These are phyloP conservation scores for Jatropha curcas DNA, from an alignment of 345 rosid genomes.

Conservation along the genomic window DNA sequence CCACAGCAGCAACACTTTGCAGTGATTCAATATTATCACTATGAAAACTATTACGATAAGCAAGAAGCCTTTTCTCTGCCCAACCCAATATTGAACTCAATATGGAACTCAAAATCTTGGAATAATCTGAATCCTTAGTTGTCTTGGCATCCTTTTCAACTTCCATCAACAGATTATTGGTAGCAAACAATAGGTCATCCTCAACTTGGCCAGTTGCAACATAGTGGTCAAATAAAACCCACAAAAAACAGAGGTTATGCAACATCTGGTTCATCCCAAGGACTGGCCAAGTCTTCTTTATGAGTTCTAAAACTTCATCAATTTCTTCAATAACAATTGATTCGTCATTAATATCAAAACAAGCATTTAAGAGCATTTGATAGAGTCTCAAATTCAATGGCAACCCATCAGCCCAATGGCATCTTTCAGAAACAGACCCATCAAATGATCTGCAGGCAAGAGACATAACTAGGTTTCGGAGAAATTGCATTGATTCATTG, in stretches of 20 bases:
- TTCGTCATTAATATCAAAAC: slow-evolving; percentile 74
- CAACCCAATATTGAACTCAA: slow-evolving; percentile 80
- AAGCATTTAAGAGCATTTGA: slow-evolving; percentile 78
- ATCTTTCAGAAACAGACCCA: slow-evolving; percentile 65
- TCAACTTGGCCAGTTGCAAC: slow-evolving; percentile 81
- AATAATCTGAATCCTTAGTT: slow-evolving; percentile 79
- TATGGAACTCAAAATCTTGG: slow-evolving; percentile 72
- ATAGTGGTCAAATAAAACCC: slow-evolving; percentile 87
- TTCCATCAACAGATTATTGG: slow-evolving; percentile 70
- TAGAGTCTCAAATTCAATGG: slow-evolving; percentile 86
- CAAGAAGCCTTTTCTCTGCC: slow-evolving; percentile 93
- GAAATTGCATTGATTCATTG: slow-evolving; percentile 86
- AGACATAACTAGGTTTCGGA: slow-evolving; percentile 72
- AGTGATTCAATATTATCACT: slow-evolving; percentile 64
- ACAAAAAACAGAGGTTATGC: slow-evolving; percentile 80
- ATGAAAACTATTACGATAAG: slow-evolving; percentile 86
- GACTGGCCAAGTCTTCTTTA: slow-evolving; percentile 91
- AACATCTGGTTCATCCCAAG: slow-evolving; percentile 85
- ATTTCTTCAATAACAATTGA: slow-evolving; percentile 79
- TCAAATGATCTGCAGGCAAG: slow-evolving; percentile 79
- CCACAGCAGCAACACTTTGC: slow-evolving; percentile 83
- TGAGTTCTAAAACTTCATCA: slow-evolving; percentile 89
- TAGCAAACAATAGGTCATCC: slow-evolving; percentile 71
- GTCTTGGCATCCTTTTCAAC: slow-evolving; percentile 93
- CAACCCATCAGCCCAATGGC: slow-evolving; percentile 98